Base-by-base conservation (phyloP, 768 basidiomycete species). In the Amanita thiersii region DNA sequence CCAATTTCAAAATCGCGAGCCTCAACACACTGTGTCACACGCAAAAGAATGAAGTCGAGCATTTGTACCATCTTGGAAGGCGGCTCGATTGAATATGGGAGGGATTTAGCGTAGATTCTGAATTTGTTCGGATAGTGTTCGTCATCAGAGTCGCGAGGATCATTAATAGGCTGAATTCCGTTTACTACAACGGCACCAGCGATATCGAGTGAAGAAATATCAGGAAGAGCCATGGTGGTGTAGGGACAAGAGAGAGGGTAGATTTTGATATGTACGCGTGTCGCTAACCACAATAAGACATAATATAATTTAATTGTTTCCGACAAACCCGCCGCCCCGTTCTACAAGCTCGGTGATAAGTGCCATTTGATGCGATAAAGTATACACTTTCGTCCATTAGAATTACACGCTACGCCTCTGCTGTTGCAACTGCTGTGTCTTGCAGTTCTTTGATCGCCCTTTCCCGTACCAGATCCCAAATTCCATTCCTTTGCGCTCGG, bases 1-100 rank as follows among this genome's bases (percentile, higher is more conserved):
- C 86, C 87, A 40, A 81, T 74, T 28, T 88, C 86, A 60, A 77
- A 92, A 56, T 92, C 89, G 52, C 77, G 79, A 3, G 88, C 86
- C 47, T 83, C 74, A 15, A 87, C 65, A 40, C 79, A 77, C 57
- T 93, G 86, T 2, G 72, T 66, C 20, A 91, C 67, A 28, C 81
- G 73, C 51, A 76, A 50, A 47, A 81, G 57, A 56, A 87, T 77
- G 48, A 83, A 75, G 48, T 90, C 84, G 36, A 93, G 70, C 53
- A 87, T 65, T 44, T 73, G 66, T 58, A 85, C 71, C 78, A 89
- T 85, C 53, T 75, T 75, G n/a, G 75, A 71, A 47, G 82, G 70
- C 2, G 83, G 65, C 55, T 93, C 89, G 44, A 84, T 75, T 12
- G 77, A 68, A 57, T 91, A 91, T 1, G 89, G 88, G 24, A 93